Evolutionary conservation across 306 rosid genomes (phyloP), one percentile per base, ranked within the genome.

Genomic region (Sindora glabra): DNA sequence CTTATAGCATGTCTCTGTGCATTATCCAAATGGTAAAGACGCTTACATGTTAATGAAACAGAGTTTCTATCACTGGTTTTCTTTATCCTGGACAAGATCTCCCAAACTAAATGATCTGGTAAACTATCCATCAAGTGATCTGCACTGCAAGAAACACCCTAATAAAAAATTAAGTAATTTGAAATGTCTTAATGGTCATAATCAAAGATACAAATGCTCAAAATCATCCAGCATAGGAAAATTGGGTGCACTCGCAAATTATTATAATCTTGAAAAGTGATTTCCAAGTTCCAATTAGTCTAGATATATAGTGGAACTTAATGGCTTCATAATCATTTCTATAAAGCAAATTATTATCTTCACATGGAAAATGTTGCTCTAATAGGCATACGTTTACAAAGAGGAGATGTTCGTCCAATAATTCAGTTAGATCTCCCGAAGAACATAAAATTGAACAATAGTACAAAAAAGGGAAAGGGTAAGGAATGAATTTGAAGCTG

Each of bases 71-170:
- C 95, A 12, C 50, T 59, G 23, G 79, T 64, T 75, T 72, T 83
- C 80, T 69, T 75, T 38, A 85, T 66, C 73, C 91, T 79, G 34
- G 59, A 65, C 79, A 87, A 61, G 73, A 91, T 83, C 71, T 87
- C 96, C 91, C 96, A 91, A 27, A 91, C 56, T 79, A 91, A 44
- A n/a, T 73, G 81, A 6, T 91, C 97, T 6, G 95, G 96, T 60
- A 87, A 45, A 58, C 34, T 71, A 69, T 91, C 95, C 96, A 91
- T 87, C 74, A 63, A 22, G 2, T 34, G 29, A 44, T 62, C 41
- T 44, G 34, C 55, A 12, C 55, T 44, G 54, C 50, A 13, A 40
- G 15, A 2, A 57, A 26, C 21, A 15, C n/a, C 13, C 25, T 3
- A 37, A 34, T n/a, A 55, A 3, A 60, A 74, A 60, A 74, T 68